A percentile compares a stretch with the other conserved stretches of the same genome.
phyloP scores from a whole-genome alignment of 495 filamentous ascomycete species.

The Penicillium argentinense region DNA sequence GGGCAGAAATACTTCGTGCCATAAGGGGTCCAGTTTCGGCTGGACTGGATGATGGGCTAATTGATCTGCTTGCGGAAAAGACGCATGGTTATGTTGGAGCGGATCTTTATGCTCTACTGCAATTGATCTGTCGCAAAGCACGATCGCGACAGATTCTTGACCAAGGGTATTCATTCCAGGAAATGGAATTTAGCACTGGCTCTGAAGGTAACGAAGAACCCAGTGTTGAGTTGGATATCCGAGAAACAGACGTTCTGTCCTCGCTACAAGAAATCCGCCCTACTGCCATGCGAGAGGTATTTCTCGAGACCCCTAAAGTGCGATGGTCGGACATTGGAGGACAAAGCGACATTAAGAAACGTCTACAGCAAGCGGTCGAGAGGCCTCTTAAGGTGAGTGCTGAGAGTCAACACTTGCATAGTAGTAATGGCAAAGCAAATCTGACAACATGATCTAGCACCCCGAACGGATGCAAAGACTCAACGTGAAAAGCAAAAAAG shows the following conservation, averaged over 20 bases:
- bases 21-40: conserved; percentile 36
- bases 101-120: conserved; percentile 56
- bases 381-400: conserved; percentile 62
- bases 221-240: conserved; percentile 29
- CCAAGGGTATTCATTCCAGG: not conserved
- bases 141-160: conserved; percentile 31
- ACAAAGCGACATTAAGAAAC: conserved; percentile 73
- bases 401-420: not conserved
- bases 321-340: conserved; percentile 91
- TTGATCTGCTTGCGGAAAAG: conserved; percentile 52
- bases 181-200: not conserved
- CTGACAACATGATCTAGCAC: conserved; percentile 40
- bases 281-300: conserved; percentile 86
- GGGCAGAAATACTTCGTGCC: conserved; percentile 69
- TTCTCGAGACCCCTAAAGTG: conserved; percentile 83
- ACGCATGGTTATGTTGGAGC: conserved; percentile 71
- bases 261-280: conserved; percentile 65
- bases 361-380: conserved; percentile 62
- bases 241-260: conserved; percentile 51
- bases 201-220: not conserved
- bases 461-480: conserved; percentile 59
- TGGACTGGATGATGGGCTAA: conserved; percentile 30
- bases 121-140: conserved; percentile 46
- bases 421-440: not conserved
- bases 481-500: conserved; percentile 69